phyloP scores from a whole-genome alignment of 2,329 filamentous ascomycete genomes.

The Phyllosticta citrichinensis region DNA sequence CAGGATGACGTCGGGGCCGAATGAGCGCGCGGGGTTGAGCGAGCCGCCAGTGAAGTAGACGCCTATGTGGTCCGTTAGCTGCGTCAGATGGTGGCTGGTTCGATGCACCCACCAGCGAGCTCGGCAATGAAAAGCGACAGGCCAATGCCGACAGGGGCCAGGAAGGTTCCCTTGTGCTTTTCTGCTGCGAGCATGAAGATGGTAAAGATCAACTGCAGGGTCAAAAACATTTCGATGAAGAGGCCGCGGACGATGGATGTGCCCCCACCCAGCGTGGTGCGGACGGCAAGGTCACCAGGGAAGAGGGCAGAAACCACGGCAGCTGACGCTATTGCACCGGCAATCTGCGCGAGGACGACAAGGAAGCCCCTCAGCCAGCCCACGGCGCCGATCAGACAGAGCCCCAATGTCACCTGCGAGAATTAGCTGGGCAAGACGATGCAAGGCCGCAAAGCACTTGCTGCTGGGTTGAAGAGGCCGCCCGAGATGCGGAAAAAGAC shows the following conservation, averaged over 20 bases:
- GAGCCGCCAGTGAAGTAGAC: constrained; percentile 39
- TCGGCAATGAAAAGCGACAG: constrained; percentile 38
- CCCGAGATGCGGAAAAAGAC: constrained; percentile 36
- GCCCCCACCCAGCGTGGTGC: constrained; percentile 31
- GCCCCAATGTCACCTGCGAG: constrained; percentile 35
- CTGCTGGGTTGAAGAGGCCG: constrained; percentile 27
- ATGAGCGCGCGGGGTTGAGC: constrained; percentile 40
- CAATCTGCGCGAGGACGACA: constrained; percentile 36
- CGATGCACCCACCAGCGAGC: constrained; percentile 25
- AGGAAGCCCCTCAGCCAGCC: constrained; percentile 33
- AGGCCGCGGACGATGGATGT: constrained; percentile 37
- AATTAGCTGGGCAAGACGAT: neutral
- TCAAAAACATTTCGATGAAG: constrained; percentile 43
- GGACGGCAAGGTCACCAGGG: constrained; percentile 36
- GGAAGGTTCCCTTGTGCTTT: constrained; percentile 30
- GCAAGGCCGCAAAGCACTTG: constrained; percentile 11
- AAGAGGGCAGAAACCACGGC: constrained; percentile 36
- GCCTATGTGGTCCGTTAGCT: constrained; percentile 16
- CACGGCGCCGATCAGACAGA: constrained; percentile 39
- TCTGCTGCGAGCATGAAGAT: constrained; percentile 38
- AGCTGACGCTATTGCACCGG: constrained; percentile 36
- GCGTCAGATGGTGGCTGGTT: neutral
- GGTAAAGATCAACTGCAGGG: constrained; percentile 39
- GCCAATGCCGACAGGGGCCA: constrained; percentile 34
- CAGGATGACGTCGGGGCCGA: constrained; percentile 38